Evolutionary conservation across 805 yeast species (phyloP), one percentile per base, ranked within the genome.

Genomic region (Barnettozyma californica): DNA sequence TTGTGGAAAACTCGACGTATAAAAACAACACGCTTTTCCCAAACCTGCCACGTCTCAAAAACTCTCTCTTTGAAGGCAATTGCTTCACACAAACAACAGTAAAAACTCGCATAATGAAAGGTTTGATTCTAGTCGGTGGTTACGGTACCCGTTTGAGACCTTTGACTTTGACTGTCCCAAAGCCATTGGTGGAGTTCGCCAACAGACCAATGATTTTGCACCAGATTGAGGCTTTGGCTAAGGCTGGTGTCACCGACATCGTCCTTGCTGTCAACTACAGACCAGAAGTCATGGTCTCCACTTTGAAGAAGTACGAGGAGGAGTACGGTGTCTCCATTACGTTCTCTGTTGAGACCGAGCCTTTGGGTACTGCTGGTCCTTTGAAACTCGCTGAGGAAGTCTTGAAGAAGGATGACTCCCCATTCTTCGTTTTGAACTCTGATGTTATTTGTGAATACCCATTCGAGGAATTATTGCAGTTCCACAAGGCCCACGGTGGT

Each of bases 131-230:
- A 70, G 98, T 92, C 63, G 99, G 99, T 68, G 99, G 99, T 73
- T 94, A 91, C 78, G 99, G 99, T 80, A 94, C 99, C 66, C 94
- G 99, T 78, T 86, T 94, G 77, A 91, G 99, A 82, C 99, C 99
- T 55, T 78, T 94, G 65, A 91, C 98, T 54, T 77, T 91, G 63
- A 89, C 97, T 51, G 80, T 84, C 57, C 98, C 98, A 70, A 91
- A 91, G 75, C 98, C 98, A 45, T 78, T 91, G 71, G 97, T 91
- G 57, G 98, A 92, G 75, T 94, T 94, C 66, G 99, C 87, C 70
- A 94, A 94, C 87, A 87, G 92, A 76, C 98, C 99, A 65, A 94
- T 94, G 99, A 94, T 94, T 64, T 77, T 89, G 63, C 99, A 94
- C 72, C 99, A 94, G 77, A 90, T 94, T 68, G 97, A 94, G 76